A percentile compares a stretch with the other conserved stretches of the same genome.
Conservation (phyloP, 768 basidiomycete species). For the Naganishia vaughanmartiniae region DNA sequence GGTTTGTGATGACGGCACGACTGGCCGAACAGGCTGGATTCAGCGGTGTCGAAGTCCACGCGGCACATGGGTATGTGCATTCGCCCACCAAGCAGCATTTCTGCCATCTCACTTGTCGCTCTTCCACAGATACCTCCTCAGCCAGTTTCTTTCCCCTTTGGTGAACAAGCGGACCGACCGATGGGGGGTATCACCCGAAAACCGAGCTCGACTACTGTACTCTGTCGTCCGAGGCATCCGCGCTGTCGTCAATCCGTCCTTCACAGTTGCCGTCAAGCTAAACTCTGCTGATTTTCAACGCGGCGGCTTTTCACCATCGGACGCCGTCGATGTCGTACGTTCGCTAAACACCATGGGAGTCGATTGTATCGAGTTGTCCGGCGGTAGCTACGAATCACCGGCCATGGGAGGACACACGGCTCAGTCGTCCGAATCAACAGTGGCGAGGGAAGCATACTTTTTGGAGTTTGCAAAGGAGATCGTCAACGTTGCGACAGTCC, state of each 20-base stretch:
- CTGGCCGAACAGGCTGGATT: slow-evolving; percentile 21
- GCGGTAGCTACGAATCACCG: slow-evolving; percentile 9
- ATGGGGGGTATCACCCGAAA: slow-evolving; percentile 52
- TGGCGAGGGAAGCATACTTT: slow-evolving; percentile 6
- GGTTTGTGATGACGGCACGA: background rate
- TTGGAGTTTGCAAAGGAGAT: slow-evolving; percentile 9
- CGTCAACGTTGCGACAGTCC: background rate
- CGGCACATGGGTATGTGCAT: slow-evolving; percentile 7
- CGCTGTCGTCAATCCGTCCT: background rate
- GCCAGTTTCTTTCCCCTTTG: slow-evolving; percentile 47
- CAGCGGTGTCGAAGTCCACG: slow-evolving; percentile 23
- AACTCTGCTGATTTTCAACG: slow-evolving; percentile 16
- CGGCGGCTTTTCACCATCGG: slow-evolving; percentile 1
- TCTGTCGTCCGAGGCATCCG: slow-evolving; percentile 23
- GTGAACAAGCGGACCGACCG: slow-evolving; percentile 52
- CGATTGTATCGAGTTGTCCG: slow-evolving; percentile 5
- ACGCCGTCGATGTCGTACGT: background rate
- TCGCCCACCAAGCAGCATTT: background rate
- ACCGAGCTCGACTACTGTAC: slow-evolving; percentile 43
- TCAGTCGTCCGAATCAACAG: background rate
- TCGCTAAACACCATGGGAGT: background rate
- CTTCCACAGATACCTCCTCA: slow-evolving; percentile 20
- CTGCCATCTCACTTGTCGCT: background rate
- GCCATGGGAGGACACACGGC: background rate
- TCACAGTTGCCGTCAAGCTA: slow-evolving; percentile 4